phyloP scores from a whole-genome alignment of 257 asterid species.

The Anisodus tanguticus region DNA sequence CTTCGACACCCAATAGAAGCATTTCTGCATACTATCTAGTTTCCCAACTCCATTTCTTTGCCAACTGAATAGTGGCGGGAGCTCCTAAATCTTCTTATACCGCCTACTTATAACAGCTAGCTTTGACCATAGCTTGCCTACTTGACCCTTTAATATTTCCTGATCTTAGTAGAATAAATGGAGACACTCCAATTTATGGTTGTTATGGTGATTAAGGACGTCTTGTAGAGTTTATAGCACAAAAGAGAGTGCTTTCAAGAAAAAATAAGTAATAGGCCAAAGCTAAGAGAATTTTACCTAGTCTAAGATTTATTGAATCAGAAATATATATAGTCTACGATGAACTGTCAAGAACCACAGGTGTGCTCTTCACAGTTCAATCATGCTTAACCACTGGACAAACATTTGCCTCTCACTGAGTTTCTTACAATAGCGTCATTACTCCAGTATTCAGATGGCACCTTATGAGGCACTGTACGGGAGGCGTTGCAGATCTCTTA shows the following conservation, averaged over 20 bases:
- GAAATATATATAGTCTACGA: constrained; percentile 3
- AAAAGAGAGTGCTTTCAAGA: neutral
- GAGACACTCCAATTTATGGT: neutral
- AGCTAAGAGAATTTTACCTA: constrained; percentile 10
- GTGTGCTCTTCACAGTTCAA: neutral
- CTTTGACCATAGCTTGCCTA: constrained; percentile 19
- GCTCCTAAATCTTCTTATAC: constrained; percentile 6
- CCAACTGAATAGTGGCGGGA: constrained; percentile 1
- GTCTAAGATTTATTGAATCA: constrained; percentile 5
- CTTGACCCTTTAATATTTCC: neutral
- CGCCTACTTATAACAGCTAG: constrained; percentile 23
- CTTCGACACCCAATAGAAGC: neutral
- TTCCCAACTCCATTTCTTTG: constrained; percentile 14
- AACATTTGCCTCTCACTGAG: neutral
- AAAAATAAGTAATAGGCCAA: neutral
- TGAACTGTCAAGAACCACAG: neutral
- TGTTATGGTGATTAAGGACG: constrained; percentile 5
- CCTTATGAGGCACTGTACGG: neutral
- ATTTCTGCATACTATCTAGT: neutral
- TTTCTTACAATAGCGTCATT: neutral
- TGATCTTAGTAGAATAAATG: neutral
- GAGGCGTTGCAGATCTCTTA: neutral
- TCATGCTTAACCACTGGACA: neutral
- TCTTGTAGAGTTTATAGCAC: neutral
- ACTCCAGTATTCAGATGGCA: neutral